These are phyloP conservation scores for Piper longum DNA, from an alignment of 164 flowering plant species.

Conservation along the genomic window DNA sequence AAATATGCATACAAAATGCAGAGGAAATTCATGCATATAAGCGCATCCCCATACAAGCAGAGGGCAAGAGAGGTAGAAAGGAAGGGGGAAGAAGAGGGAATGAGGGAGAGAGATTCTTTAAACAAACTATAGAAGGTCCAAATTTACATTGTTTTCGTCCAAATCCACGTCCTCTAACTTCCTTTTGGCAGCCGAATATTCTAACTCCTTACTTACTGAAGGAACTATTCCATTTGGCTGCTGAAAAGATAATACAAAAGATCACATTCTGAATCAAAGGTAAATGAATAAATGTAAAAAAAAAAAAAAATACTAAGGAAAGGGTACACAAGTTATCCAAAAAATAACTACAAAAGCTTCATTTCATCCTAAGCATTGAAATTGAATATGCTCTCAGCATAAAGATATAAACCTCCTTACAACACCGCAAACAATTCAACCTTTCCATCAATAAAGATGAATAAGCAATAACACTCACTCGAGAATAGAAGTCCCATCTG, in stretches of 20 bases:
- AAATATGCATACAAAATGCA: too few relatives aligned
- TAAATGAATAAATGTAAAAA: not conserved
- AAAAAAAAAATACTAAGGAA: not conserved
- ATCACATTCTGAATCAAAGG: not conserved
- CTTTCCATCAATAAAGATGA: not conserved
- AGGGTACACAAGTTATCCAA: not conserved
- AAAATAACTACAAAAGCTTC: not conserved
- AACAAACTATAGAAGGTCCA: not conserved
- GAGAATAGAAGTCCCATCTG: not conserved
- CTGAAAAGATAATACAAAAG: constrained; percentile 13
- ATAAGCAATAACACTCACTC: not conserved
- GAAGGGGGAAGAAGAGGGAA: not conserved
- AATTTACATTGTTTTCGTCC: constrained; percentile 15
- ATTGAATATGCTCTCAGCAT: not conserved
- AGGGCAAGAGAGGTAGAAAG: not conserved
- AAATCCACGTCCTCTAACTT: constrained; percentile 18
- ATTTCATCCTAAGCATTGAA: not conserved
- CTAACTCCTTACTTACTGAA: constrained; percentile 18
- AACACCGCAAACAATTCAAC: too few relatives aligned
- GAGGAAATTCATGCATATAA: too few relatives aligned
- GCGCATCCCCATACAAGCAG: too few relatives aligned
- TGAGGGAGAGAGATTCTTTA: not conserved
- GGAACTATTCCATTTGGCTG: constrained; percentile 27
- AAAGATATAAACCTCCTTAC: not conserved
- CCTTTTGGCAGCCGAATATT: constrained; percentile 20